Conservation (phyloP, 1,139 yeast genomes). For the Candida sp. region DNA sequence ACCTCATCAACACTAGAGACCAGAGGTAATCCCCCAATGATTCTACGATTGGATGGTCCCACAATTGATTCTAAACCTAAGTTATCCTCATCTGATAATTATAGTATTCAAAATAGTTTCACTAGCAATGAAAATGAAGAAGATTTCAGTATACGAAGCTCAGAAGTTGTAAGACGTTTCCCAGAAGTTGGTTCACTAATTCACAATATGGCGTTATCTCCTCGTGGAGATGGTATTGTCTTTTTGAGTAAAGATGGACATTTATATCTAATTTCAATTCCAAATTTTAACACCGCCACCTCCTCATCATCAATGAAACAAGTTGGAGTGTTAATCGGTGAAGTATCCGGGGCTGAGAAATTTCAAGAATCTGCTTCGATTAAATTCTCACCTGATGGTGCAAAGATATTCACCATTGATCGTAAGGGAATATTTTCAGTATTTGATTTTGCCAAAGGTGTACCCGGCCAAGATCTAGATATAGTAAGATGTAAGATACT, state of each 20-base stretch:
- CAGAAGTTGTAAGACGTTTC: constrained; percentile 42
- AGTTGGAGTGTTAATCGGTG: constrained; percentile 70
- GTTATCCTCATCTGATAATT: constrained; percentile 9
- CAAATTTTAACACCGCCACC: constrained; percentile 39
- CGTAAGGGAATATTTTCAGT: constrained; percentile 75
- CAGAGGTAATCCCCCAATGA: constrained; percentile 28
- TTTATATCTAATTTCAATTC: constrained; percentile 66
- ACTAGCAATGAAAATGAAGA: constrained; percentile 17
- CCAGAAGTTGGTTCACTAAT: constrained; percentile 83
- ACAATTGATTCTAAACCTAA: constrained; percentile 21
- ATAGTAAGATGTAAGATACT: constrained; percentile 70
- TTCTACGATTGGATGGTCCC: constrained; percentile 35
- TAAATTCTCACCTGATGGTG: constrained; percentile 76
- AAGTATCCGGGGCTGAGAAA: constrained; percentile 70
- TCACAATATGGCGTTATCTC: constrained; percentile 72
- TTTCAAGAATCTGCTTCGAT: constrained; percentile 72
- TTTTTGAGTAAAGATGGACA: constrained; percentile 76
- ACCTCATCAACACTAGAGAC: constrained; percentile 36
- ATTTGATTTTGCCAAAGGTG: constrained; percentile 86
- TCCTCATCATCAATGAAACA: constrained; percentile 28
- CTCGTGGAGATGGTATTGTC: constrained; percentile 84
- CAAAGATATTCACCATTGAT: constrained; percentile 71
- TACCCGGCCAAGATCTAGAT: constrained; percentile 72
- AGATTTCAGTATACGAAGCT: constrained; percentile 22
- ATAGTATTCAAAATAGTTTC: constrained; percentile 16